A percentile compares a stretch with the other conserved stretches of the same genome.
Evolutionary conservation across 306 rosid species (phyloP).

Genomic region (Gynostemma pentaphyllum): DNA sequence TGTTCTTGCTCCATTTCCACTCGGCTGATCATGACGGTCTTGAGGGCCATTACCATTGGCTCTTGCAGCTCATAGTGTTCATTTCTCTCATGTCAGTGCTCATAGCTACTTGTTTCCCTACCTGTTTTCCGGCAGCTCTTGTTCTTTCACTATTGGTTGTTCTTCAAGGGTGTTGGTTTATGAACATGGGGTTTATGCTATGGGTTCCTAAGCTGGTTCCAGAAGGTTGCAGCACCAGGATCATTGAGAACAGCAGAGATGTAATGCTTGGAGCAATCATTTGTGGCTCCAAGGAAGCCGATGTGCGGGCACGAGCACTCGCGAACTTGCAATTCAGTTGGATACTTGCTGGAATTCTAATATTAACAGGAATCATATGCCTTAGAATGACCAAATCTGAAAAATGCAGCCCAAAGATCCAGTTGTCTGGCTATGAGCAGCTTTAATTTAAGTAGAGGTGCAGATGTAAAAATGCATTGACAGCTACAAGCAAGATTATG

Average conservation of each 20-base stretch:
- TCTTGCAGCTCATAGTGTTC: conserved; percentile 64
- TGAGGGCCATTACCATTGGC: conserved; percentile 91
- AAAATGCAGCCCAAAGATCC: conserved; percentile 24
- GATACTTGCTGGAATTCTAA: conserved; percentile 54
- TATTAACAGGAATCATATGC: conserved; percentile 42
- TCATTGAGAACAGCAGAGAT: conserved; percentile 14
- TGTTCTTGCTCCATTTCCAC: conserved; percentile 80
- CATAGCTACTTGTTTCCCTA: conserved; percentile 47
- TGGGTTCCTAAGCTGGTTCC: conserved; percentile 64
- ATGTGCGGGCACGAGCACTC: conserved; percentile 60
- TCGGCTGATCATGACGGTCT: conserved; percentile 83
- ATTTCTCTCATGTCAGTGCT: conserved; percentile 42
- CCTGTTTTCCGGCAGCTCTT: conserved; percentile 58
- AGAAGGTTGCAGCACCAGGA: conserved; percentile 42
- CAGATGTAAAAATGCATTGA: conserved; percentile 32
- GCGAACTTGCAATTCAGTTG: conserved; percentile 91
- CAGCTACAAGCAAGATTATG: conserved; percentile 29
- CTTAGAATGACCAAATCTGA: conserved; percentile 34
- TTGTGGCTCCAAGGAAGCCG: conserved; percentile 49
- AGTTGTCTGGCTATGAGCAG: conserved; percentile 52
- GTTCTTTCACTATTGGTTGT: conserved; percentile 61
- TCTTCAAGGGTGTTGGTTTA: conserved; percentile 87
- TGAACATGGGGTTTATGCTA: conserved; percentile 73
- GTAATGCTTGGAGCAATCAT: conserved; percentile 50
- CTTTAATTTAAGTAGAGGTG: conserved; percentile 48